These are phyloP conservation scores for Agrocybe praecox DNA, from an alignment of 768 basidiomycete species.

Conservation along the genomic window DNA sequence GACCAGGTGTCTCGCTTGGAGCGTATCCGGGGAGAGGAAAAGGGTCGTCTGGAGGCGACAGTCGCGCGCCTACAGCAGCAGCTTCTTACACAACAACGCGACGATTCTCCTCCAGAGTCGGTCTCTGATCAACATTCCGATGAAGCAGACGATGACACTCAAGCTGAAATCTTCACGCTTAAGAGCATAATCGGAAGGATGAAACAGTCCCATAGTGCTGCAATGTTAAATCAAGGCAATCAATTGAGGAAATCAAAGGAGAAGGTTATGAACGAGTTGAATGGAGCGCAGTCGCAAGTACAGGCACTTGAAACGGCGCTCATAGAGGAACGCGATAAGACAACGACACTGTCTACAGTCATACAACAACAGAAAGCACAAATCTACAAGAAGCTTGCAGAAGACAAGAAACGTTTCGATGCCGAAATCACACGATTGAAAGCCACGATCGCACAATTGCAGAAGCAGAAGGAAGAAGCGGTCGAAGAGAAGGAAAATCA, in stretches of 20 bases:
- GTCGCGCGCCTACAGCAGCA: neutral
- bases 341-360: neutral
- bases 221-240: neutral
- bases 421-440: no score
- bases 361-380: no score
- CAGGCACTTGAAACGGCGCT: neutral
- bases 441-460: no score
- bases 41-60: neutral
- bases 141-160: no score
- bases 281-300: neutral
- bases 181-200: neutral
- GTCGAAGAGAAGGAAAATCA: no score
- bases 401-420: no score
- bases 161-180: neutral
- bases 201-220: neutral
- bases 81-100: no score
- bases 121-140: no score
- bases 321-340: neutral
- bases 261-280: neutral
- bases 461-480: no score
- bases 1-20: neutral
- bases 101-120: no score
- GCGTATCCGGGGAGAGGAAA: neutral
- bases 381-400: no score
- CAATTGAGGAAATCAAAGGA: neutral